Percentiles rank a stretch among this genome's conserved stretches.
phyloP scores from a whole-genome alignment of 1,139 yeast species.

The Saccharomyces hybrid region DNA sequence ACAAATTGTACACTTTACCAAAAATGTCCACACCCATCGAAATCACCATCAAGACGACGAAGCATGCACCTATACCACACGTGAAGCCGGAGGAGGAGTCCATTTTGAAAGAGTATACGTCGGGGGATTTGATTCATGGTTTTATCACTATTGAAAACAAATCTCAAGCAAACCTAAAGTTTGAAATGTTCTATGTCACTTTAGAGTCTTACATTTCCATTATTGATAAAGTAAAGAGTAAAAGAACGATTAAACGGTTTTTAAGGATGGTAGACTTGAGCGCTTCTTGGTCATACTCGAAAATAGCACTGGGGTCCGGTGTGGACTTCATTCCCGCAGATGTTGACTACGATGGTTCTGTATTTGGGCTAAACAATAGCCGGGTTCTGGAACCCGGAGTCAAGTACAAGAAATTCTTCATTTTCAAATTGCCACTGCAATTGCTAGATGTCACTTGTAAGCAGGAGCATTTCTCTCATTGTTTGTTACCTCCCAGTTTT shows the following conservation, averaged over 20 bases:
- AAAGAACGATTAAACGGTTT: conserved; percentile 32
- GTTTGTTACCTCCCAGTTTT: conserved; percentile 55
- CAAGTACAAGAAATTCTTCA: conserved; percentile 54
- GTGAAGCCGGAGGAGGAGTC: conserved; percentile 31
- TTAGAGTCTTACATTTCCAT: conserved; percentile 42
- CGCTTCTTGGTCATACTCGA: conserved; percentile 37
- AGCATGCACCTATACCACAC: conserved; percentile 30
- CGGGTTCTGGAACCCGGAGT: conserved; percentile 44
- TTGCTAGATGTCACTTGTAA: conserved; percentile 52
- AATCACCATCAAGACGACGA: conserved; percentile 34
- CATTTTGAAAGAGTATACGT: conserved; percentile 41
- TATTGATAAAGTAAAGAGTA: conserved; percentile 24
- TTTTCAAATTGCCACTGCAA: conserved; percentile 52
- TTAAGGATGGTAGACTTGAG: conserved; percentile 37
- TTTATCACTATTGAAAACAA: conserved; percentile 41
- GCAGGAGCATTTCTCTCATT: conserved; percentile 46
- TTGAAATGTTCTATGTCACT: conserved; percentile 51
- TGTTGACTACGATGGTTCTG: conserved; percentile 43
- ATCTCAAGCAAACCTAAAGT: conserved; percentile 37
- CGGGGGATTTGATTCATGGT: conserved; percentile 50
- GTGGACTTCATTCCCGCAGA: conserved; percentile 41
- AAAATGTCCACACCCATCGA: conserved; percentile 28
- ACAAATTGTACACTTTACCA: conserved; percentile 32
- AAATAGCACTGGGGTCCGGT: conserved; percentile 38
- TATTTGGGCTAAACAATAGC: conserved; percentile 46